Conservation (phyloP, 345 rosid species). For the Populus alba region DNA sequence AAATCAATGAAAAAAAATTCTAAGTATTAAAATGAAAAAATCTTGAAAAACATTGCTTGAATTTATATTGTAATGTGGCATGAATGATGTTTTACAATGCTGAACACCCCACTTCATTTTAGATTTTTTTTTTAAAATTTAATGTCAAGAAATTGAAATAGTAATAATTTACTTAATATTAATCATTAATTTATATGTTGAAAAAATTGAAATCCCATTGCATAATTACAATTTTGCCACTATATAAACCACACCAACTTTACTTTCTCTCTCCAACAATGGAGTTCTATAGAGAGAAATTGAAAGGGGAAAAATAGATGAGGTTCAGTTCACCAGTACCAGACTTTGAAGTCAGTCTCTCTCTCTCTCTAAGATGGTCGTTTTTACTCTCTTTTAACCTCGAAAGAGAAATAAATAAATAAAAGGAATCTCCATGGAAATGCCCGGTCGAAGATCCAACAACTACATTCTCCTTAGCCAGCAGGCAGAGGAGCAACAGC, state of each 20-base stretch:
- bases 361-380: constrained; percentile 12
- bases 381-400: constrained; percentile 15
- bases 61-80: too few species aligned
- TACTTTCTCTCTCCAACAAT: constrained; percentile 28
- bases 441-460: constrained; percentile 84
- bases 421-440: constrained; percentile 50
- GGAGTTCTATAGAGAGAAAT: constrained; percentile 35
- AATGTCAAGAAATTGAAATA: too few species aligned
- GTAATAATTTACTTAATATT: too few species aligned
- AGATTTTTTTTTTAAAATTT: too few species aligned
- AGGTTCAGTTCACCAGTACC: constrained; percentile 25
- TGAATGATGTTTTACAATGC: too few species aligned
- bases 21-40: too few species aligned
- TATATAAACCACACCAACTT: constrained; percentile 4
- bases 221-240: too few species aligned
- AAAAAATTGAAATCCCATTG: too few species aligned
- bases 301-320: constrained; percentile 6
- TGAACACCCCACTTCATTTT: too few species aligned
- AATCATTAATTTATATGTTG: too few species aligned
- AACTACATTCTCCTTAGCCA: constrained; percentile 71
- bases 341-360: not conserved
- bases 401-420: not conserved
- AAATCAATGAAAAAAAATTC: too few species aligned
- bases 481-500: constrained; percentile 66
- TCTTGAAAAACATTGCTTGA: too few species aligned